Percentiles rank a stretch among this genome's conserved stretches.
phyloP scores from a whole-genome alignment of 2,329 filamentous ascomycete genomes.

The Diaporthe sp. region DNA sequence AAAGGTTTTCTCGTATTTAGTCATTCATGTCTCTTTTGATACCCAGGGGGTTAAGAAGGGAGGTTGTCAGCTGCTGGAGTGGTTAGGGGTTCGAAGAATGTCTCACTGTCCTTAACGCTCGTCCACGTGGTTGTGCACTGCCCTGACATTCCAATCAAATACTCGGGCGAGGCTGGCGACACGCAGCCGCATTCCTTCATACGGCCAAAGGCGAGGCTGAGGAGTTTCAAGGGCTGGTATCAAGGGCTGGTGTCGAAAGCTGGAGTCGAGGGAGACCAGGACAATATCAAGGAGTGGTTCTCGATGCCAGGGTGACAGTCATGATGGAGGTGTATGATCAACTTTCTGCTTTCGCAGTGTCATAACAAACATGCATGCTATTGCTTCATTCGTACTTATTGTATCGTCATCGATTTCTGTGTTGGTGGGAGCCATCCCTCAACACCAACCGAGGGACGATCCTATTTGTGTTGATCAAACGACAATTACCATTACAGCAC shows the following conservation, averaged over 20 bases:
- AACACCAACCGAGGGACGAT: conserved; percentile 12
- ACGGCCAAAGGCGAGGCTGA: conserved; percentile 28
- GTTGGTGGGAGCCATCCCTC: conserved; percentile 26
- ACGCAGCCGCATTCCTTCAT: conserved; percentile 20
- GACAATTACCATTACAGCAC: conserved; percentile 23
- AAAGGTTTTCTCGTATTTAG: neutral
- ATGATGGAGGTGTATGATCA: neutral
- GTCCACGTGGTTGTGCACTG: conserved; percentile 13
- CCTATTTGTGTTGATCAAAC: conserved; percentile 4
- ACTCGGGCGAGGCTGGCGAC: conserved; percentile 30
- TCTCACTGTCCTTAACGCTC: conserved; percentile 23
- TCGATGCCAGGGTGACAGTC: neutral
- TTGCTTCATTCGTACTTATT: conserved; percentile 4
- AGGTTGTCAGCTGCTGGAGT: neutral
- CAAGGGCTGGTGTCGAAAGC: conserved; percentile 15
- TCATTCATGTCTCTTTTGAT: conserved; percentile 18
- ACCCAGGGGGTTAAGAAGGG: conserved; percentile 29
- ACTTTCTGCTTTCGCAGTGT: neutral
- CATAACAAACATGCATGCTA: conserved; percentile 15
- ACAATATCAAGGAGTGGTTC: neutral
- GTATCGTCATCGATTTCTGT: conserved; percentile 6
- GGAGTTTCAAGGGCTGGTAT: conserved; percentile 19
- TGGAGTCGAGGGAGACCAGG: conserved; percentile 12
- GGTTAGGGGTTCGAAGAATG: neutral
- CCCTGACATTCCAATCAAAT: conserved; percentile 21